Conservation (phyloP, 108 stramenopile genomes). For the Cyclotella sp. region DNA sequence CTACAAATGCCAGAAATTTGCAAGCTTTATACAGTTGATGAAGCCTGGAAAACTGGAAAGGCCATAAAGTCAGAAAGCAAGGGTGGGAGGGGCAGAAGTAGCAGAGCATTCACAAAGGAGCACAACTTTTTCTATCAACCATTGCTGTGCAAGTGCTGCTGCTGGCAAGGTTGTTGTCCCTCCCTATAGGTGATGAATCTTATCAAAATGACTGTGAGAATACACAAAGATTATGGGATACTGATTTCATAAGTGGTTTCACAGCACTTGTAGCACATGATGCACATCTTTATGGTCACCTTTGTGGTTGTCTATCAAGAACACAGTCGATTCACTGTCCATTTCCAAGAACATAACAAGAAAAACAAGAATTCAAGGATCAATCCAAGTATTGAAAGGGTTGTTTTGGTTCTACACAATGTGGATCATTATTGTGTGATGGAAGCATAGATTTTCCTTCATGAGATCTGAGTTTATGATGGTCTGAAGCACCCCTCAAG, state of each 20-base stretch:
- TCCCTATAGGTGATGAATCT: not conserved
- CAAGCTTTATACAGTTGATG: not conserved
- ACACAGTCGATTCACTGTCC: not conserved
- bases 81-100: not conserved
- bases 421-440: not conserved
- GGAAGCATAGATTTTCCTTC: not conserved
- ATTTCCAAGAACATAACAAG: not conserved
- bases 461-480: not conserved
- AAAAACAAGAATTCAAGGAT: not conserved
- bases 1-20: not conserved
- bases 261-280: constrained; percentile 8
- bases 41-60: not conserved
- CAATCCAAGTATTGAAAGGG: not conserved
- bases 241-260: constrained; percentile 3
- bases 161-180: not conserved
- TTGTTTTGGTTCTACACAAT: constrained; percentile 13
- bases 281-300: not conserved
- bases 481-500: not conserved
- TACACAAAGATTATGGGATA: constrained; percentile 16
- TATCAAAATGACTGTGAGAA: constrained; percentile 1
- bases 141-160: not conserved
- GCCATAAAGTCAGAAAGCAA: not conserved
- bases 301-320: too few species aligned
- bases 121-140: constrained; percentile 1
- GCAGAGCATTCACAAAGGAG: not conserved